phyloP scores from a whole-genome alignment of 352 stramenopile species.

The Pythium guiyangense region DNA sequence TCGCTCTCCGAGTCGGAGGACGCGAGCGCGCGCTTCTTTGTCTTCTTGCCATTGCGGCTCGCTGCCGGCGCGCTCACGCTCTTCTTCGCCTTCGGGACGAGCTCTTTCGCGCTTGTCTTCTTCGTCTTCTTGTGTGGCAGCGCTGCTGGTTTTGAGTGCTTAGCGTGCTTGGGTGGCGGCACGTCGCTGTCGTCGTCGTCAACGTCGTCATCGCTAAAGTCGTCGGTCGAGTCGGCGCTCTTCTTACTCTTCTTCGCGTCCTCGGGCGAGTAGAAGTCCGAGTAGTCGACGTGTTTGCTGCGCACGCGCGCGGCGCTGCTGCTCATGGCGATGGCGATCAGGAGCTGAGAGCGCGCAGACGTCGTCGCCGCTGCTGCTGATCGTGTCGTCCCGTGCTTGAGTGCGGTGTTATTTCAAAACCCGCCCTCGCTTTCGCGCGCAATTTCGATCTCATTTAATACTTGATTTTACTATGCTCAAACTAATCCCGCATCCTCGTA shows the following conservation, averaged over 20 bases:
- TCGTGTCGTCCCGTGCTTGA: neutral
- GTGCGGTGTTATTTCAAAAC: neutral
- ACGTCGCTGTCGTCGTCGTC: slow-evolving; percentile 20
- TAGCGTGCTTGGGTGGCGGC: slow-evolving; percentile 11
- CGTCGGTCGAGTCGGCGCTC: slow-evolving; percentile 15
- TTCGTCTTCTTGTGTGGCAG: slow-evolving; percentile 9
- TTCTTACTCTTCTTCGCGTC: slow-evolving; percentile 13
- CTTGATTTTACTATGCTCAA: no score
- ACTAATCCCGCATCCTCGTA: no score
- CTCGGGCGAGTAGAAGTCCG: slow-evolving; percentile 26
- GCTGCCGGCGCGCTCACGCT: neutral
- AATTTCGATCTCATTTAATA: no score
- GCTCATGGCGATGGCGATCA: slow-evolving; percentile 21
- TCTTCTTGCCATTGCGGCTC: neutral
- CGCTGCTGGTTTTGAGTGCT: neutral
- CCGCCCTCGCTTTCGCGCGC: no score
- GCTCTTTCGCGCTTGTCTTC: slow-evolving; percentile 2
- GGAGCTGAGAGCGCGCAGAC: neutral
- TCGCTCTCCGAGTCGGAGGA: neutral
- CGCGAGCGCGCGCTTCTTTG: neutral
- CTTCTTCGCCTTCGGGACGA: slow-evolving; percentile 1
- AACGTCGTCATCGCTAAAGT: slow-evolving; percentile 29
- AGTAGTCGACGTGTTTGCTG: slow-evolving; percentile 34
- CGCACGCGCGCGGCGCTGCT: slow-evolving; percentile 29
- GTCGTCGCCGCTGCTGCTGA: neutral